These are phyloP conservation scores for Cutaneotrichosporon dermatis DNA, from an alignment of 1,284 basidiomycete species.

Conservation along the genomic window DNA sequence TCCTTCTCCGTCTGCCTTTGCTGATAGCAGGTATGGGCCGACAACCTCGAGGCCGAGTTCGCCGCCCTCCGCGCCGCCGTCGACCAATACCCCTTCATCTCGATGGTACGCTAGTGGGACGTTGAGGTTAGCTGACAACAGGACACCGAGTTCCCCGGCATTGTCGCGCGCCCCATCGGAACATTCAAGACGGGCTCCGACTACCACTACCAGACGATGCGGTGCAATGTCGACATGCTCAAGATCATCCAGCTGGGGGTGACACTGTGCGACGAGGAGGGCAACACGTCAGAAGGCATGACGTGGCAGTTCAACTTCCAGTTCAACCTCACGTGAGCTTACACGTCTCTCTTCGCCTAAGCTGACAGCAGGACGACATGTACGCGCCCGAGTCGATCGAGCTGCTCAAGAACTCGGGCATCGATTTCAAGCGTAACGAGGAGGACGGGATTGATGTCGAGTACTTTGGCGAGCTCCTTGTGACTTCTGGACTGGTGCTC, in stretches of 20 bases:
- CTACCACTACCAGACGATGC: conserved; percentile 99
- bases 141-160: conserved; percentile 99
- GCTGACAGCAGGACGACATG: conserved; percentile 76
- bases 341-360: no score
- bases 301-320: conserved; percentile 99
- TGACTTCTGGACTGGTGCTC: conserved; percentile 90
- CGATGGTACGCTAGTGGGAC: conserved; percentile 64
- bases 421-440: conserved; percentile 91
- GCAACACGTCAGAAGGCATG: conserved; percentile 80
- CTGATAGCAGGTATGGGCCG: conserved; percentile 70
- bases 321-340: conserved; percentile 83
- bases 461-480: conserved; percentile 94
- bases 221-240: conserved; percentile 96
- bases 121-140: conserved; percentile 39
- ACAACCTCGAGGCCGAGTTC: conserved; percentile 91
- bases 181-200: conserved; percentile 94
- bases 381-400: conserved; percentile 96
- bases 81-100: conserved; percentile 87
- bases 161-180: conserved; percentile 95
- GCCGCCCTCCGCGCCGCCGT: conserved; percentile 76
- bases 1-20: neutral
- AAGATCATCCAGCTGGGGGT: conserved; percentile 97
- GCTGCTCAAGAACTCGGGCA: conserved; percentile 85
- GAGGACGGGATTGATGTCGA: conserved; percentile 88
- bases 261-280: conserved; percentile 89